Base-by-base conservation (phyloP, 345 rosid species). In the Gossypium raimondii region DNA sequence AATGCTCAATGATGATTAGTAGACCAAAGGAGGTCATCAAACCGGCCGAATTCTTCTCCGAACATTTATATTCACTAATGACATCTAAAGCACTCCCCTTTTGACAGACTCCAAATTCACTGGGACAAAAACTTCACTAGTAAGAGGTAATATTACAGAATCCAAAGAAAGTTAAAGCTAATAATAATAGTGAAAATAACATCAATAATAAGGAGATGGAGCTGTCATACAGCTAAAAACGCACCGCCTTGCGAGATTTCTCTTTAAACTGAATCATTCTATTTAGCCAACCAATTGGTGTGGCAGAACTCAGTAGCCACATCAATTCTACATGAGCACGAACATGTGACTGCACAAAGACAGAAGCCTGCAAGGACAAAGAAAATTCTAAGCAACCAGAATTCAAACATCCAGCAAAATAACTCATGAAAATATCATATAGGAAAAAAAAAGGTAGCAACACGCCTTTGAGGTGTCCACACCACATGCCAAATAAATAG, bases 201-300 rank as follows among this genome's bases (percentile, higher is more conserved):
- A 66, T 44, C 53, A 66, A 70, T 29, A 44, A n/a, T 22, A 9
- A 48, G 38, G 41, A 73, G n/a, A 76, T 44, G 66, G 65, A 41
- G 81, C 68, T 56, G 27, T 57, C 73, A 71, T 64, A 76, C 58
- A 80, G 73, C 75, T 65, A 80, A 59, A 77, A 71, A 86, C 87
- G 17, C 77, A 94, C 97, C 89, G 86, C 90, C 85, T 88, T 92
- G 77, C 84, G 92, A 55, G 97, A 92, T 88, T 94, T 94, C 88
- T 94, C 95, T 85, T 92, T 94, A 78, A 92, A 94, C 78, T 94
- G 98, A 77, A 86, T 90, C 98, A 94, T 94, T 85, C 80, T 88
- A 74, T 90, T 88, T 72, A 94, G 83, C 97, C 97, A 88, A 78
- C 97, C 92, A 78, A 90, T 90, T 69, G 98, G 98, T n/a, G 95